Conservation (phyloP, 179 eudicot species). For the Beta macrorhiza region DNA sequence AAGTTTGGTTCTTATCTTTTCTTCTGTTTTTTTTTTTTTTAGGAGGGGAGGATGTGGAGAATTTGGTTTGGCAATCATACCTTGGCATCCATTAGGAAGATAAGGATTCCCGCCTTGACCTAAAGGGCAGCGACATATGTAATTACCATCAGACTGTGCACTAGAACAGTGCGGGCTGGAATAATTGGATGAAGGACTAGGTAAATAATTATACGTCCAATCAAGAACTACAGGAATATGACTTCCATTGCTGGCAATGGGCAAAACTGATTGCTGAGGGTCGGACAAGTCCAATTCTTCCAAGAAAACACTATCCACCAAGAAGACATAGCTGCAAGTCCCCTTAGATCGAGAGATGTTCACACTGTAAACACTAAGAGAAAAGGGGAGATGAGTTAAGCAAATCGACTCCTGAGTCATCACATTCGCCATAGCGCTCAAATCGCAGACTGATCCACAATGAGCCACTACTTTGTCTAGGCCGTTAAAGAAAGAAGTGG, state of each 20-base stretch:
- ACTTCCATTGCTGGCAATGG: constrained; percentile 11
- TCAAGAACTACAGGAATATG: constrained; percentile 14
- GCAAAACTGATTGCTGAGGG: constrained; percentile 11
- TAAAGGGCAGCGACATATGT: constrained; percentile 4
- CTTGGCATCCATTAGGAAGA: constrained; percentile 34
- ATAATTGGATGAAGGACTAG: constrained; percentile 4
- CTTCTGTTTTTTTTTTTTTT: too few species aligned
- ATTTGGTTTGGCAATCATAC: constrained; percentile 14
- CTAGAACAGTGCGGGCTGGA: constrained; percentile 5
- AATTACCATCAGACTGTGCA: background rate
- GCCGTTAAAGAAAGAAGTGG: constrained; percentile 16
- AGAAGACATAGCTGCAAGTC: constrained; percentile 12
- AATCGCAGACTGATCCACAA: constrained; percentile 28
- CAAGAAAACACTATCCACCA: constrained; percentile 5
- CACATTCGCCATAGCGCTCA: background rate
- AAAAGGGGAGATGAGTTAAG: constrained; percentile 13
- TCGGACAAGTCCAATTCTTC: background rate
- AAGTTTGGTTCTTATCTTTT: background rate
- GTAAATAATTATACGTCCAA: constrained; percentile 11
- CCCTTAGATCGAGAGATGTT: constrained; percentile 2
- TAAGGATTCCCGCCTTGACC: constrained; percentile 34
- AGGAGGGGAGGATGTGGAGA: background rate
- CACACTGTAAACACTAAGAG: constrained; percentile 21
- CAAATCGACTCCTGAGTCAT: constrained; percentile 15
- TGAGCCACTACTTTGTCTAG: constrained; percentile 13